Percentiles rank a stretch among this genome's conserved stretches.
These are phyloP conservation scores for Syncephalastrum sp. DNA, from an alignment of 371 early-diverging fungal genomes.

Conservation along the genomic window DNA sequence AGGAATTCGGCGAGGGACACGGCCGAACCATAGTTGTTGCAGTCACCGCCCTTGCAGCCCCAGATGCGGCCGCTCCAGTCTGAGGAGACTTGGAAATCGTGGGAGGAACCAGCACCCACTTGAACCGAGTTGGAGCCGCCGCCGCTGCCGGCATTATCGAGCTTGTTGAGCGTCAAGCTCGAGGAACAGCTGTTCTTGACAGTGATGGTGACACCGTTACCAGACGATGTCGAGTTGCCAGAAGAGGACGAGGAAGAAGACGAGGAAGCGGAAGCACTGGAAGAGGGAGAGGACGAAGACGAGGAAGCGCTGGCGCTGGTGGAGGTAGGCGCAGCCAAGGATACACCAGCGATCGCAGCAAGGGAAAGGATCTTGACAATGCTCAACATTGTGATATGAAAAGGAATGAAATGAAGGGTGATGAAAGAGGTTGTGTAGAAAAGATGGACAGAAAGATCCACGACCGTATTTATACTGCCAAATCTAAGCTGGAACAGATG, in stretches of 20 bases:
- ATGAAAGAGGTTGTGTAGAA: not conserved
- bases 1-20: constrained; percentile 41
- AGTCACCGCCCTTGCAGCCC: constrained; percentile 34
- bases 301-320: not conserved
- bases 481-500: no score
- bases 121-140: not conserved
- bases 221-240: constrained; percentile 3
- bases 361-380: constrained; percentile 18
- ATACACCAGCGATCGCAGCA: constrained; percentile 20
- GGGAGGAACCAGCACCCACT: constrained; percentile 18
- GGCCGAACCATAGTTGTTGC: constrained; percentile 22
- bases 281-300: constrained; percentile 7
- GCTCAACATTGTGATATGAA: constrained; percentile 15
- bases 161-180: constrained; percentile 28
- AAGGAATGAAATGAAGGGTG: constrained; percentile 5
- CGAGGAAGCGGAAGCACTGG: not conserved
- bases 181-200: constrained; percentile 37
- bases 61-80: constrained; percentile 40
- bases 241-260: constrained; percentile 2
- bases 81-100: constrained; percentile 18
- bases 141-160: constrained; percentile 24
- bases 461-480: no score
- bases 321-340: constrained; percentile 26
- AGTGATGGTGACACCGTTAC: constrained; percentile 28
- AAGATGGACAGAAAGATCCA: not conserved